Evolutionary conservation across 177 flowering plant genomes (phyloP).

Genomic region (Vitis hybrid): DNA sequence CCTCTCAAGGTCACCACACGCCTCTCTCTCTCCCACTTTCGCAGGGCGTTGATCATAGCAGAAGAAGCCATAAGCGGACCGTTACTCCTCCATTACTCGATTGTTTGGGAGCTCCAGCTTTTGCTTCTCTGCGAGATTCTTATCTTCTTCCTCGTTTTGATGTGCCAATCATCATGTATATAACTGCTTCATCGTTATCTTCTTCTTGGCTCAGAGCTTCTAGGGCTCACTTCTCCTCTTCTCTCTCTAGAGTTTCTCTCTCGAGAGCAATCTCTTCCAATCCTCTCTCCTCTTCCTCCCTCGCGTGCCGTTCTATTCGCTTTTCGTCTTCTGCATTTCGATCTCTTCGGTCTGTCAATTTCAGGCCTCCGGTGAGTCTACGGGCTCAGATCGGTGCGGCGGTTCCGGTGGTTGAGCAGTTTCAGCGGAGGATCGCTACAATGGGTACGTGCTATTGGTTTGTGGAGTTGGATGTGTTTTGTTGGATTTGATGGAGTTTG

Average conservation of each 20-base stretch:
- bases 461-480: background rate
- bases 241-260: background rate
- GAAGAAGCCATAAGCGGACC: too few species aligned
- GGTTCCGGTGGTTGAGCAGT: conserved; percentile 47
- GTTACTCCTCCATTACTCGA: conserved; percentile 1
- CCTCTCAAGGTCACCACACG: conserved; percentile 25
- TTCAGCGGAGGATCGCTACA: conserved; percentile 63
- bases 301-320: background rate
- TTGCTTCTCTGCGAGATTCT: conserved; percentile 8
- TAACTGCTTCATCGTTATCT: conserved; percentile 26
- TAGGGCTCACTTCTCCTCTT: conserved; percentile 18
- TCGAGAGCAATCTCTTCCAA: conserved; percentile 2
- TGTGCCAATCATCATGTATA: conserved; percentile 32
- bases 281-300: too few species aligned
- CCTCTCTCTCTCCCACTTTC: conserved; percentile 4
- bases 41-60: background rate
- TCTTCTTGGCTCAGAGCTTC: conserved; percentile 37
- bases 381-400: conserved; percentile 62
- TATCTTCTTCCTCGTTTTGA: conserved; percentile 1
- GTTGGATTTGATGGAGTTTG: background rate
- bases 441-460: conserved; percentile 49
- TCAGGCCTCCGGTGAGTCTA: conserved; percentile 58
- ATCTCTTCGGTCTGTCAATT: conserved; percentile 32
- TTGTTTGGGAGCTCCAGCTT: too few species aligned
- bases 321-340: conserved; percentile 28